Base-by-base conservation (phyloP, 345 rosid genomes). In the Hibiscus trionum region DNA sequence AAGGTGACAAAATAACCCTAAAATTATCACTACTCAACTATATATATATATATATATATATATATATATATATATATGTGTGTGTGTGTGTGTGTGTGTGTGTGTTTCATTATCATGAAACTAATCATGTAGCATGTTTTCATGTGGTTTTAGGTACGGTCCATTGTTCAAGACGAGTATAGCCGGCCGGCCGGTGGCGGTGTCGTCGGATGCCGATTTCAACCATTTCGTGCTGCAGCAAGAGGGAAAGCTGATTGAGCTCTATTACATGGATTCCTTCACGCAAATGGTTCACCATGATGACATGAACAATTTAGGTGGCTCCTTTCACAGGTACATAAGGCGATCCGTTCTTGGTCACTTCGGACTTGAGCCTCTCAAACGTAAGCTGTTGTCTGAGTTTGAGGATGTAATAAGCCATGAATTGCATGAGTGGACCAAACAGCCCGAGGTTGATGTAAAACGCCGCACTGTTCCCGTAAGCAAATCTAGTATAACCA, bases 121-220 rank as follows among this genome's bases (percentile, higher is more conserved):
- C 16, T 47, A 47, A 47, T 2, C 3, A 47, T 11, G 14, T 11
- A 47, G 16, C 14, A 4, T 3, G 10, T 47, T 47, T 47, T 47
- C 24, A 53, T 2, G 17, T 50, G 55, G 55, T 31, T 61, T 56
- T 55, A 73, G 76, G 19, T 73, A 73, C 44, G 76, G 76, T 14
- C 16, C 73, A 14, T 5, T 76, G 24, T 76, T 76, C 67, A 71
- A 64, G 61, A 76, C 79, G 11, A 71, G 53, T 21, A 6, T 76
- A 57, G 79, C 39, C 10, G 72, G 79, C 5, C 57, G 75, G 1
- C 67, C 75, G 1, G 19, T 59, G 6, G 79, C 64, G 52, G 27
- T 76, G 7, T 76, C 79, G 1, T 9, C 33, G 3, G 75, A 76
- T 50, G 49, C 71, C 0, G 72, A 76, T 3, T 63, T 71, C 75